These are phyloP conservation scores for Erigeron canadensis DNA, from an alignment of 129 eudicot species.

Conservation along the genomic window DNA sequence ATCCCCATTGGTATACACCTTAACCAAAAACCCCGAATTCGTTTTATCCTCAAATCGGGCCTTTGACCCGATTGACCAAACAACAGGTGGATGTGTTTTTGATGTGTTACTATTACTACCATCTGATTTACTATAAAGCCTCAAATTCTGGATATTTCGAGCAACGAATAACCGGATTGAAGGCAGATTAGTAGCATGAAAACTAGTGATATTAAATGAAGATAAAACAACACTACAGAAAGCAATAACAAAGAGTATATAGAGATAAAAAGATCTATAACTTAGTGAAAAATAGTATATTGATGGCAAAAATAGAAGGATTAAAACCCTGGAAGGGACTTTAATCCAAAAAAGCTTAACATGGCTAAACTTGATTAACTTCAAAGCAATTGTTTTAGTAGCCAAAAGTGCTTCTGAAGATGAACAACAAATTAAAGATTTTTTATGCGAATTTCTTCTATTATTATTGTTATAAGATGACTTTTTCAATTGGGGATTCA, in stretches of 20 bases:
- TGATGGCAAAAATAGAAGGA: conserved; percentile 56
- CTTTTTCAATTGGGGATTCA: conserved; percentile 30
- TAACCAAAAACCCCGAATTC: conserved; percentile 57
- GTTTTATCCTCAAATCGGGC: conserved; percentile 35
- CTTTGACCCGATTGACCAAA: conserved; percentile 78
- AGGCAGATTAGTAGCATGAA: conserved; percentile 28
- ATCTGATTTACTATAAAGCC: conserved; percentile 30
- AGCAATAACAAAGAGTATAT: conserved; percentile 39
- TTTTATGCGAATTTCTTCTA: conserved; percentile 29
- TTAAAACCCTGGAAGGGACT: conserved; percentile 51
- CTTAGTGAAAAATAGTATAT: conserved; percentile 54
- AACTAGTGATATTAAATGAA: conserved; percentile 26
- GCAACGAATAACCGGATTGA: conserved; percentile 34
- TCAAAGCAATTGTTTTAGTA: conserved; percentile 47
- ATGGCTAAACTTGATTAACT: conserved; percentile 37
- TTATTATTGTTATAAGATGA: conserved; percentile 22
- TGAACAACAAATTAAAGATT: conserved; percentile 38
- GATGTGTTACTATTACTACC: neutral
- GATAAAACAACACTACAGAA: conserved; percentile 45
- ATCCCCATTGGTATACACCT: conserved; percentile 81
- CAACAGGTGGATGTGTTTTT: conserved; percentile 43
- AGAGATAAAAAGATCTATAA: conserved; percentile 34
- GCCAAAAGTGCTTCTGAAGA: conserved; percentile 52
- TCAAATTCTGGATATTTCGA: conserved; percentile 40
- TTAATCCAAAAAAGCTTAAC: conserved; percentile 47